These are phyloP conservation scores for Ulota crispa DNA, from an alignment of 225 moss, liverwort and hornwort genomes.

Conservation along the genomic window DNA sequence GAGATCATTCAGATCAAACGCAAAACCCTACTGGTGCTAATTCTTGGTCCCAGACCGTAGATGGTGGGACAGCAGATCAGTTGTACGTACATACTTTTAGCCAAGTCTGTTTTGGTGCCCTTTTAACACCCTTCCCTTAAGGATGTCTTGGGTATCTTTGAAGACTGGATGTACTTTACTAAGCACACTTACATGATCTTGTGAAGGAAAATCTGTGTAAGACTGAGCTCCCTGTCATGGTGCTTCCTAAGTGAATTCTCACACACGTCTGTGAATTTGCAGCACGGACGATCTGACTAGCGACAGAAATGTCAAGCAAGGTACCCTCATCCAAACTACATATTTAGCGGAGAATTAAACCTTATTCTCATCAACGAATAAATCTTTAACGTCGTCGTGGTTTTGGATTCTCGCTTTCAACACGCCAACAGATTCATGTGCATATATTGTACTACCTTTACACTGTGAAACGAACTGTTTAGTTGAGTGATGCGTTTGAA, in stretches of 20 bases:
- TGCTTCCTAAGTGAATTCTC: conserved; percentile 7
- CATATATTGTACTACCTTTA: background rate
- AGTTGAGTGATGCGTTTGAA: conserved; percentile 1
- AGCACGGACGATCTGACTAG: conserved; percentile 29
- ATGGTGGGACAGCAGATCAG: conserved; percentile 26
- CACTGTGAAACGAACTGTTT: background rate
- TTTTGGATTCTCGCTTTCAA: background rate
- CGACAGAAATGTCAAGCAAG: conserved; percentile 13
- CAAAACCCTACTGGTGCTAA: conserved; percentile 5
- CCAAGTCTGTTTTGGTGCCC: conserved; percentile 6
- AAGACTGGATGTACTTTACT: background rate
- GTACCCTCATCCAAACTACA: conserved; percentile 4
- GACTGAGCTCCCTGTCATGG: conserved; percentile 6
- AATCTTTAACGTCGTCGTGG: background rate
- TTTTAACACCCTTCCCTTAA: background rate
- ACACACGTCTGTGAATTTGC: conserved; percentile 23
- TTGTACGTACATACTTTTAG: conserved; percentile 29
- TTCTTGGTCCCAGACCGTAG: conserved; percentile 33
- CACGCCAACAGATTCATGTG: background rate
- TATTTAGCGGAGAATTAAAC: background rate
- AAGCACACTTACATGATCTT: background rate
- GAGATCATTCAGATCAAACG: conserved; percentile 21
- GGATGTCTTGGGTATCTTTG: background rate
- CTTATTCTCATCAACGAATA: background rate
- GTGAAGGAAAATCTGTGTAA: background rate